Evolutionary conservation across 352 stramenopile species (phyloP).

Genomic region (Globisporangium irregulare): DNA sequence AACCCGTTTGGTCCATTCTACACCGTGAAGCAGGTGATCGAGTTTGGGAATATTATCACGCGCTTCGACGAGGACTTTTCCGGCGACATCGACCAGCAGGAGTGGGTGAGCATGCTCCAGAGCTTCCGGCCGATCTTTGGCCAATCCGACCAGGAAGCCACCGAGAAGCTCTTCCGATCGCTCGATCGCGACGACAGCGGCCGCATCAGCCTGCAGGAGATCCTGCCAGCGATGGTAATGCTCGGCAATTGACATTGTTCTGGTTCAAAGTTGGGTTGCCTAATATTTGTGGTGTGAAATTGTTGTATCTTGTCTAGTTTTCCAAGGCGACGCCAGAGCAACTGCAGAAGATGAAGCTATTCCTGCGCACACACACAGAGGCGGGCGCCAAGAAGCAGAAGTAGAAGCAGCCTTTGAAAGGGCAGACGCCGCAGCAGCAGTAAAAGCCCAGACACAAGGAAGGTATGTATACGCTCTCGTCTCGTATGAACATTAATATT

Average conservation of each 20-base stretch:
- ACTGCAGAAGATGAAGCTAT: conserved; percentile 38
- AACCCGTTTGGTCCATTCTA: conserved; percentile 64
- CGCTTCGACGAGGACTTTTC: conserved; percentile 56
- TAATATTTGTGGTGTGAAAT: no score
- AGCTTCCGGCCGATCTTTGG: conserved; percentile 25
- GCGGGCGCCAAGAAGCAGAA: neutral
- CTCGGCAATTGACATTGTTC: no score
- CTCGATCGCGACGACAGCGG: conserved; percentile 50
- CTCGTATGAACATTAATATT: neutral
- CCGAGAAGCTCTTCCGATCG: conserved; percentile 46
- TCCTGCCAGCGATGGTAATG: conserved; percentile 46
- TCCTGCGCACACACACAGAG: conserved; percentile 26
- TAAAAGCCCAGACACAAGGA: no score
- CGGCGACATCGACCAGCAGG: conserved; percentile 48
- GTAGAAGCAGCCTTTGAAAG: neutral
- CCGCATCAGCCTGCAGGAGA: conserved; percentile 47
- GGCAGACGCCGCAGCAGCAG: no score
- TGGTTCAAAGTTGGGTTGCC: neutral
- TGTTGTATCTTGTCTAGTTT: conserved; percentile 28
- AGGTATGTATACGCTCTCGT: neutral
- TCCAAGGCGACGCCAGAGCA: conserved; percentile 46
- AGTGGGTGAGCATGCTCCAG: conserved; percentile 51
- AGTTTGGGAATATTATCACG: conserved; percentile 45
- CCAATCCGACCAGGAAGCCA: conserved; percentile 21
- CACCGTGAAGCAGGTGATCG: conserved; percentile 51